Evolutionary conservation across 768 basidiomycete genomes (phyloP), one percentile per base, ranked within the genome.

Genomic region (Lactarius hengduanensis): DNA sequence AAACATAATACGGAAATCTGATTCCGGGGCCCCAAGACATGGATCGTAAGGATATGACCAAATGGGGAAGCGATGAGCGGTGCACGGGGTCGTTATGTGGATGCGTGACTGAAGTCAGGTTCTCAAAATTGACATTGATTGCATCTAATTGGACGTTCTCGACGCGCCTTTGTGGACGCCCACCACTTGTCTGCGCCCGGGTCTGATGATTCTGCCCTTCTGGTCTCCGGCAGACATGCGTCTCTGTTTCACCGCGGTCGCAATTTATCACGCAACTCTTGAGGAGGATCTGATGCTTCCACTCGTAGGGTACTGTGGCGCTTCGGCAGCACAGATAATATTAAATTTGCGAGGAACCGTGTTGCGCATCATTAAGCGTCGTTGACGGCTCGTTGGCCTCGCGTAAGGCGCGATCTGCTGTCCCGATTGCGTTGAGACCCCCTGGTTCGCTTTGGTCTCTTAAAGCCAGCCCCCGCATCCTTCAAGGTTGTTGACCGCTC

Each of bases 401-500:
- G 54, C 63, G 57, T 11, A 59, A 9, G 22, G 63, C 63, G 63
- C 34, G 63, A 64, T 53, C 57, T 15, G 1, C 20, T 34, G 6
- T n/a, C 30, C 61, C 54, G 55, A 63, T 41, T 63, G 15, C 6
- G 43, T 20, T 32, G 34, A n/a, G 15, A 32, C 47, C 60, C 32
- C 60, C 30, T 57, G 56, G 55, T 32, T 50, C n/a, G 22, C 9
- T 50, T 22, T 50, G 13, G 0, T 20, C 38, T 38, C 30, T 41
- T 43, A 54, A 59, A 43, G 38, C 18, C 28, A 8, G 1, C n/a
- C 47, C 11, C 9, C 47, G 10, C 11, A 1, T 13, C 50, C 13
- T 13, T 26, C 11, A 13, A 13, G 22, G 10, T 22, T 15, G 47
- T 10, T 50, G 47, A 22, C 47, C 22, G 47, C 47, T 50, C 47